Evolutionary conservation across 345 rosid genomes (phyloP).

Genomic region (Hirschfeldia incana): DNA sequence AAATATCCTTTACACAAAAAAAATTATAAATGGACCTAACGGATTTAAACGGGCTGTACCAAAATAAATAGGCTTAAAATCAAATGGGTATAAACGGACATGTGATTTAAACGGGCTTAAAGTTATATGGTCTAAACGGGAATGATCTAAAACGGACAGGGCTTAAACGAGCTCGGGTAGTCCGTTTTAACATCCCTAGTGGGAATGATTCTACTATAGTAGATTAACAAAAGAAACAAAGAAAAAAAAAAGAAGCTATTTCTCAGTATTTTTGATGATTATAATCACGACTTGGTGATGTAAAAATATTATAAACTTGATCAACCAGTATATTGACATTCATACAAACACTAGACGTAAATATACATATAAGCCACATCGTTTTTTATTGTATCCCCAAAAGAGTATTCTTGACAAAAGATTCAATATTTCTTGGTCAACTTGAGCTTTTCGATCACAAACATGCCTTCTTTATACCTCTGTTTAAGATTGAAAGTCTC

Average conservation of each 20-base stretch:
- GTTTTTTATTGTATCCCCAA: background rate
- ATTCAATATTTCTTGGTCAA: conserved; percentile 56
- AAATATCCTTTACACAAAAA: too few species aligned
- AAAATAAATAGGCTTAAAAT: too few species aligned
- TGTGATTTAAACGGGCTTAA: too few species aligned
- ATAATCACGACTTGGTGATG: background rate
- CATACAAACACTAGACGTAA: background rate
- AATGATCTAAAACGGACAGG: too few species aligned
- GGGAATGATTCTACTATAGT: background rate
- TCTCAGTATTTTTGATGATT: background rate
- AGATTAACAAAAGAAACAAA: background rate
- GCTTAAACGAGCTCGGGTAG: too few species aligned
- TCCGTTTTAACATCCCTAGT: too few species aligned
- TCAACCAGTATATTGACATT: background rate
- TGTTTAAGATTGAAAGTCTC: conserved; percentile 63
- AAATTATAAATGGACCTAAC: too few species aligned
- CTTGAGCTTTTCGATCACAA: conserved; percentile 71
- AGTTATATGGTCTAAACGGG: too few species aligned
- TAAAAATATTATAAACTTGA: background rate
- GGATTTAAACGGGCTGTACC: too few species aligned
- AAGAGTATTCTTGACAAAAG: background rate
- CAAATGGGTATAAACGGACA: too few species aligned
- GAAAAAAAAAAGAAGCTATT: background rate
- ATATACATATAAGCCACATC: background rate
- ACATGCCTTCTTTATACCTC: conserved; percentile 83